phyloP scores from a whole-genome alignment of 768 basidiomycete genomes.

The Austroboletus eburneus region DNA sequence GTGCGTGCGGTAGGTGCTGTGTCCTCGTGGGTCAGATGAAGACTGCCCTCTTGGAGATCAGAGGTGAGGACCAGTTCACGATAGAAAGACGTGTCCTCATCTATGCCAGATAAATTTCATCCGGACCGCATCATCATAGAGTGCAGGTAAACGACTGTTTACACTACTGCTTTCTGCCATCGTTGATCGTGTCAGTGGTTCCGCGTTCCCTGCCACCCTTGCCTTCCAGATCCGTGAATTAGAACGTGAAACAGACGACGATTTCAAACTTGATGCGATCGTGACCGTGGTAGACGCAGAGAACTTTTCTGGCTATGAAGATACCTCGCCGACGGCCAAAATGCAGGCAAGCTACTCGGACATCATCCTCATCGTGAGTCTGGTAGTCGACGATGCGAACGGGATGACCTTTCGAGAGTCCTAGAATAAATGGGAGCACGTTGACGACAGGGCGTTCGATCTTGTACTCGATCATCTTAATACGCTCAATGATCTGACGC shows the following conservation, averaged over 20 bases:
- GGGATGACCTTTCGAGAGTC: constrained; percentile 3
- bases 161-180: neutral
- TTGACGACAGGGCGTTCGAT: constrained; percentile 76
- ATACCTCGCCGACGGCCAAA: constrained; percentile 84
- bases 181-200: constrained; percentile 52
- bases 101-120: constrained; percentile 60
- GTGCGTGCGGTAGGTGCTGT: constrained; percentile 92
- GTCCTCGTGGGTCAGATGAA: constrained; percentile 95
- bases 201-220: constrained; percentile 92
- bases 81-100: neutral
- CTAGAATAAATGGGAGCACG: constrained; percentile 89
- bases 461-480: constrained; percentile 81
- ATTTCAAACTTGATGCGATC: constrained; percentile 84
- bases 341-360: constrained; percentile 98
- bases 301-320: constrained; percentile 92
- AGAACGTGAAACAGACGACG: constrained; percentile 70
- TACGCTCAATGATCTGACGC: constrained; percentile 87
- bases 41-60: constrained; percentile 82
- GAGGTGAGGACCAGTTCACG: constrained; percentile 43
- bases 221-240: constrained; percentile 93
- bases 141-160: constrained; percentile 66
- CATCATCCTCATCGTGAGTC: constrained; percentile 73
- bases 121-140: constrained; percentile 95
- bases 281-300: constrained; percentile 89
- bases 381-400: neutral